Percentiles rank a stretch among this genome's conserved stretches.
phyloP scores from a whole-genome alignment of 306 rosid species.

The Trichosanthes truncata region DNA sequence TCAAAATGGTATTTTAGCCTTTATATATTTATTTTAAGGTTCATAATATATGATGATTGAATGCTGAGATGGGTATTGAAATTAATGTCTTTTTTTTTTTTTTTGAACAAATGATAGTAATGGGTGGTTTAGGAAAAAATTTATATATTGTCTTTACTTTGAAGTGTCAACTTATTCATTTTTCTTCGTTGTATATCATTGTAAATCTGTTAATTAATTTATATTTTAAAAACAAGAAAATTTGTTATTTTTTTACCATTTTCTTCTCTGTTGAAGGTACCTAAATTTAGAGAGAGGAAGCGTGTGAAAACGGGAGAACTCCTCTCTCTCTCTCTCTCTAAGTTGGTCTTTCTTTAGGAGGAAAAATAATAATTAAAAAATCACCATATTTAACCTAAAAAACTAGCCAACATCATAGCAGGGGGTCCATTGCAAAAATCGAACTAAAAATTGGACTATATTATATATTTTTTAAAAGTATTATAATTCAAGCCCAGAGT shows the following conservation, averaged over 20 bases:
- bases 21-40: not conserved
- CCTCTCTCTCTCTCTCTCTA: not conserved
- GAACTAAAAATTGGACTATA: too few species aligned
- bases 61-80: not conserved
- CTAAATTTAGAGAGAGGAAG: not conserved
- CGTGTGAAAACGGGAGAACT: too few species aligned
- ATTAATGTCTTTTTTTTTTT: not conserved
- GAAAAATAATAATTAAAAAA: too few species aligned
- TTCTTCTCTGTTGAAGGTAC: not conserved
- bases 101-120: not conserved
- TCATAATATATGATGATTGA: not conserved
- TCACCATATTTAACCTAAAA: too few species aligned
- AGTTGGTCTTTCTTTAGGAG: too few species aligned
- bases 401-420: too few species aligned
- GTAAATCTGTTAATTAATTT: not conserved
- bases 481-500: too few species aligned
- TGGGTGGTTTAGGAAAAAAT: not conserved
- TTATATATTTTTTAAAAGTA: too few species aligned
- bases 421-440: too few species aligned
- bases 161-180: not conserved
- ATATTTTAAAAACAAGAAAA: too few species aligned
- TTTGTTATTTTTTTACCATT: too few species aligned
- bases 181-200: not conserved
- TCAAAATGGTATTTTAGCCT: too few species aligned
- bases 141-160: not conserved